Percentiles rank a stretch among this genome's conserved stretches.
phyloP scores from a whole-genome alignment of 306 rosid genomes.

The Myrica gale region DNA sequence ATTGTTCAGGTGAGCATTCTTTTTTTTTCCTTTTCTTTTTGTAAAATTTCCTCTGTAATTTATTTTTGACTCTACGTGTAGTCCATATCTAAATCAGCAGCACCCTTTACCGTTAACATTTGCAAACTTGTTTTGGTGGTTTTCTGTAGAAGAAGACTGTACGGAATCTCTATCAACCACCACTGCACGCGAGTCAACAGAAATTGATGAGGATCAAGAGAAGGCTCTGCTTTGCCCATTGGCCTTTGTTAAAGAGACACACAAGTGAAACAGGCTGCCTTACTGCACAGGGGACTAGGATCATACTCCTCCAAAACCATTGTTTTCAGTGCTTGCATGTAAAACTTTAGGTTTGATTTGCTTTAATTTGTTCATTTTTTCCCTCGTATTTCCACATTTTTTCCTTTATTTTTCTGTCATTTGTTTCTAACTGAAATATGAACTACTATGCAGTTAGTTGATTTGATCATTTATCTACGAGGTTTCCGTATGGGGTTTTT shows the following conservation, averaged over 20 bases:
- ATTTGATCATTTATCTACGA: not conserved
- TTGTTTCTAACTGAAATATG: not conserved
- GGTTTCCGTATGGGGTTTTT: not conserved
- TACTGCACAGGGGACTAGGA: not conserved
- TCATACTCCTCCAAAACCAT: not conserved
- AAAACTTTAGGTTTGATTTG: not conserved
- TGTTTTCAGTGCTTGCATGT: conserved; percentile 11
- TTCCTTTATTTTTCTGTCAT: not conserved
- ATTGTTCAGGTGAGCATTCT: conserved; percentile 58
- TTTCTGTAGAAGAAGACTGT: conserved; percentile 62
- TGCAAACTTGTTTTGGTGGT: conserved; percentile 19
- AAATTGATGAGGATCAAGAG: conserved; percentile 61
- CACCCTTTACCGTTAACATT: conserved; percentile 19
- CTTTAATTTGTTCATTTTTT: not conserved
- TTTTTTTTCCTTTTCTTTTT: not conserved
- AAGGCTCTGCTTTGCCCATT: conserved; percentile 56
- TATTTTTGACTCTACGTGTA: conserved; percentile 4
- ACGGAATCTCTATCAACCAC: conserved; percentile 48
- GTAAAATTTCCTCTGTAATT: not conserved
- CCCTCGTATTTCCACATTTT: not conserved
- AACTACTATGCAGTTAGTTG: conserved; percentile 14
- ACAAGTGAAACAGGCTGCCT: not conserved
- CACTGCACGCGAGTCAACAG: conserved; percentile 46
- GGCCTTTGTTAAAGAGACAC: conserved; percentile 56
- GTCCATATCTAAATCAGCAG: conserved; percentile 9